These are phyloP conservation scores for Chiua sp. DNA, from an alignment of 1,284 basidiomycete genomes.

Conservation along the genomic window DNA sequence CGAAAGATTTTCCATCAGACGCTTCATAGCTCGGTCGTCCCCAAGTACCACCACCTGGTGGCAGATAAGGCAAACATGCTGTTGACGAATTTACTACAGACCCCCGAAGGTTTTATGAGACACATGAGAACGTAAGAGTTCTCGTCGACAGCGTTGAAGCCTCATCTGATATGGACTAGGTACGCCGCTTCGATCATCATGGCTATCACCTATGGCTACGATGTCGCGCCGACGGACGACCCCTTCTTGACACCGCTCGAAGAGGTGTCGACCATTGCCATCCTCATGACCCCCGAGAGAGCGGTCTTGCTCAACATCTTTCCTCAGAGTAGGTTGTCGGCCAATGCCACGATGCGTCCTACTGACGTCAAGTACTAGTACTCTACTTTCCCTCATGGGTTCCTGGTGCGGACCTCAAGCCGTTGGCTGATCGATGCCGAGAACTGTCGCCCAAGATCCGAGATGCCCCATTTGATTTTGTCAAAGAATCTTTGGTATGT, in stretches of 20 bases:
- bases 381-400: conserved; percentile 40
- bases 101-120: conserved; percentile 10
- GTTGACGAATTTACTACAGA: conserved; percentile 14
- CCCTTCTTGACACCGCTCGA: conserved; percentile 19
- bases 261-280: conserved; percentile 13
- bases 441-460: conserved; percentile 32
- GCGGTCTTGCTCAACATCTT: conserved; percentile 22
- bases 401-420: conserved; percentile 35
- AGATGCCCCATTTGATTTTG: conserved; percentile 38
- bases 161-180: conserved; percentile 6
- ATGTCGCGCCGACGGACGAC: conserved; percentile 20
- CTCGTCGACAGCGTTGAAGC: not conserved
- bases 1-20: conserved; percentile 21
- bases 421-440: conserved; percentile 26
- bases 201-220: conserved; percentile 29
- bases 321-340: conserved; percentile 26
- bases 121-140: conserved; percentile 23
- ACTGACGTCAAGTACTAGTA: conserved; percentile 22
- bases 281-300: conserved; percentile 26
- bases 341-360: conserved; percentile 4
- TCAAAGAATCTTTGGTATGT: conserved; percentile 38
- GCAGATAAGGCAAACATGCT: conserved; percentile 3
- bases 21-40: conserved; percentile 14
- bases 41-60: conserved; percentile 18
- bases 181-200: conserved; percentile 28